Conservation (phyloP, 768 basidiomycete species). For the Naganishia onofrii region DNA sequence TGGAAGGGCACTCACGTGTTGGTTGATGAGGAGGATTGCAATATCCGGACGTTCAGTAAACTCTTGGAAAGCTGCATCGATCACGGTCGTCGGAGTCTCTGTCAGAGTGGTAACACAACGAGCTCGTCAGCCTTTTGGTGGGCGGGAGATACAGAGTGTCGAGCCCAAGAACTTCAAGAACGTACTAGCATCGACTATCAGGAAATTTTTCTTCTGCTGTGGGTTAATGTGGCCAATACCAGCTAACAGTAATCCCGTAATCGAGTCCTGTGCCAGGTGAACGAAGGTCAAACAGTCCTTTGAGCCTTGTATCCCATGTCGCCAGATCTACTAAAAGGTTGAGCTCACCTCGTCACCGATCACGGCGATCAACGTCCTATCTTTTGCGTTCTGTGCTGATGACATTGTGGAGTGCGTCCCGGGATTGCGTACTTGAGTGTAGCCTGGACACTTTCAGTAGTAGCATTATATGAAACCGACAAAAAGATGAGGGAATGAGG, state of each 20-base stretch:
- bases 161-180: conserved; percentile 21
- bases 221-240: conserved; percentile 89
- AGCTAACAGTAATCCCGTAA: conserved; percentile 90
- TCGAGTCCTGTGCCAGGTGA: conserved; percentile 69
- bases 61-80: conserved; percentile 89
- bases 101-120: neutral
- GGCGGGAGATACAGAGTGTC: neutral
- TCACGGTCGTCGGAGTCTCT: conserved; percentile 88
- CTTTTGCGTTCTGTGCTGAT: conserved; percentile 40
- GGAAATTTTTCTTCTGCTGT: conserved; percentile 94
- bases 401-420: conserved; percentile 13
- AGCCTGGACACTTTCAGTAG: too few species aligned
- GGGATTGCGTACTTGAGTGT: neutral
- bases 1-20: conserved; percentile 67
- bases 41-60: conserved; percentile 92
- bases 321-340: conserved; percentile 1
- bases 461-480: too few species aligned
- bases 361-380: conserved; percentile 84
- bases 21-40: conserved; percentile 95
- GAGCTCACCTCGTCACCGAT: conserved; percentile 88
- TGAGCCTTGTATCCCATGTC: neutral
- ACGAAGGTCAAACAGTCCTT: neutral
- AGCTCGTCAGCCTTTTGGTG: neutral
- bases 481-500: too few species aligned
- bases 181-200: conserved; percentile 89